These are phyloP conservation scores for Diaporthe vaccinii DNA, from an alignment of 2,329 filamentous ascomycete species.

Conservation along the genomic window DNA sequence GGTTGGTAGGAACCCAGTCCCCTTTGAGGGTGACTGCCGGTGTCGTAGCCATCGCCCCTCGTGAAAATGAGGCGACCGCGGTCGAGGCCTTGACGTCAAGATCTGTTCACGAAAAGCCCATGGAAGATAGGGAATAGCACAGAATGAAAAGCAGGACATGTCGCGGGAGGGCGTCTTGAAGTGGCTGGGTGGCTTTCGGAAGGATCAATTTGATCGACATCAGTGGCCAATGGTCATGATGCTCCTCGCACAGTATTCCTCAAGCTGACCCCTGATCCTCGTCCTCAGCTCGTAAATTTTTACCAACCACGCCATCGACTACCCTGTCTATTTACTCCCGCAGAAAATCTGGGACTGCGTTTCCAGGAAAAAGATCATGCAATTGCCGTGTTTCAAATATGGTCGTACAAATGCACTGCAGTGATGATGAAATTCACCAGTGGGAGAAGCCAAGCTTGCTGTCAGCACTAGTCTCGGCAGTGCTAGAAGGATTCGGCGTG, in stretches of 20 bases:
- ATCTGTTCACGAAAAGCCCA: background rate
- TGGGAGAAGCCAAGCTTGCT: no score
- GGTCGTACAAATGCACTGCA: background rate
- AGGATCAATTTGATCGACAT: constrained; percentile 15
- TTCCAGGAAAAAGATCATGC: background rate
- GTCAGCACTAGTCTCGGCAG: background rate
- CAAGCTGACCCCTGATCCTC: background rate
- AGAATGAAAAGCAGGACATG: background rate
- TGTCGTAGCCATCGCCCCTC: constrained; percentile 9
- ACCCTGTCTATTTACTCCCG: background rate
- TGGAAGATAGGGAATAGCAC: background rate
- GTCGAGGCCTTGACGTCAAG: background rate
- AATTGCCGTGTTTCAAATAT: background rate
- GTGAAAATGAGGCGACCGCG: background rate
- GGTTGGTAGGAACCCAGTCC: constrained; percentile 11
- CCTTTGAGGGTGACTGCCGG: constrained; percentile 1
- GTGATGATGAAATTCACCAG: background rate
- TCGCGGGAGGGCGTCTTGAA: no score
- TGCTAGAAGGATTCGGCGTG: constrained; percentile 11
- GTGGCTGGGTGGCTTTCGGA: background rate
- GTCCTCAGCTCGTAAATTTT: background rate
- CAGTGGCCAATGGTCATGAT: background rate
- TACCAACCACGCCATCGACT: no score
- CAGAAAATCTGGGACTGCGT: no score
- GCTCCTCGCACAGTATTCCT: background rate